Percentiles rank a stretch among this genome's conserved stretches.
phyloP scores from a whole-genome alignment of 2,329 filamentous ascomycete species.

The Apiospora phragmitis region DNA sequence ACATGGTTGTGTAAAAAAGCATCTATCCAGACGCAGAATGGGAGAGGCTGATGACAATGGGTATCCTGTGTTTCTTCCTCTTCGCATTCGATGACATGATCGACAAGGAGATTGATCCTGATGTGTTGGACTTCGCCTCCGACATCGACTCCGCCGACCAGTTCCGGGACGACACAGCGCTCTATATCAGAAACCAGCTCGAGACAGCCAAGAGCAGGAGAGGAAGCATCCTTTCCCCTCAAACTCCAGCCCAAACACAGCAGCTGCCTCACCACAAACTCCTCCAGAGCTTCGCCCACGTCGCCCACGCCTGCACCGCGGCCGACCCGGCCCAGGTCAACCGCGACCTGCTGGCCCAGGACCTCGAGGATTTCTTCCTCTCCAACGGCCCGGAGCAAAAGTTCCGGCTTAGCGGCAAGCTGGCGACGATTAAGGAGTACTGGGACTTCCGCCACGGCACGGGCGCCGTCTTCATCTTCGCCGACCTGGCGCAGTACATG shows the following conservation, averaged over 20 bases:
- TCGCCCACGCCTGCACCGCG: slow-evolving; percentile 14
- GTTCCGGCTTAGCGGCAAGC: slow-evolving; percentile 18
- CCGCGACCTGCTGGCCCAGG: slow-evolving; percentile 14
- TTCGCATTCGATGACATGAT: slow-evolving; percentile 24
- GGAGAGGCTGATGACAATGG: slow-evolving; percentile 22
- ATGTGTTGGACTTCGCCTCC: slow-evolving; percentile 18
- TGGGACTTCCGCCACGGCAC: slow-evolving; percentile 23
- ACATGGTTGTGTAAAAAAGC: neutral
- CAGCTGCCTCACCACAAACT: slow-evolving; percentile 10
- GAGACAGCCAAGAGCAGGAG: slow-evolving; percentile 3
- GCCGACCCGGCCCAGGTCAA: slow-evolving; percentile 15
- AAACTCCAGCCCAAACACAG: neutral
- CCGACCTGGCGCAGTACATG: slow-evolving; percentile 20
- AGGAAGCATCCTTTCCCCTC: neutral
- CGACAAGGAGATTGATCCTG: slow-evolving; percentile 21
- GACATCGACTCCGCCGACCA: slow-evolving; percentile 20
- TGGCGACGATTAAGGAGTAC: slow-evolving; percentile 20
- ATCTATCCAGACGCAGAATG: slow-evolving; percentile 19
- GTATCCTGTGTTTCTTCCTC: slow-evolving; percentile 18
- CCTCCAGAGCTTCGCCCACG: slow-evolving; percentile 17
- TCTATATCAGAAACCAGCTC: slow-evolving; percentile 10
- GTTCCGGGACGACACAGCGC: slow-evolving; percentile 19
- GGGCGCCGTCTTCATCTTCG: slow-evolving; percentile 20
- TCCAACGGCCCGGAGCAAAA: slow-evolving; percentile 20
- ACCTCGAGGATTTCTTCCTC: slow-evolving; percentile 22